Base-by-base conservation (phyloP, 352 stramenopile species). In the Globisporangium spiculum region DNA sequence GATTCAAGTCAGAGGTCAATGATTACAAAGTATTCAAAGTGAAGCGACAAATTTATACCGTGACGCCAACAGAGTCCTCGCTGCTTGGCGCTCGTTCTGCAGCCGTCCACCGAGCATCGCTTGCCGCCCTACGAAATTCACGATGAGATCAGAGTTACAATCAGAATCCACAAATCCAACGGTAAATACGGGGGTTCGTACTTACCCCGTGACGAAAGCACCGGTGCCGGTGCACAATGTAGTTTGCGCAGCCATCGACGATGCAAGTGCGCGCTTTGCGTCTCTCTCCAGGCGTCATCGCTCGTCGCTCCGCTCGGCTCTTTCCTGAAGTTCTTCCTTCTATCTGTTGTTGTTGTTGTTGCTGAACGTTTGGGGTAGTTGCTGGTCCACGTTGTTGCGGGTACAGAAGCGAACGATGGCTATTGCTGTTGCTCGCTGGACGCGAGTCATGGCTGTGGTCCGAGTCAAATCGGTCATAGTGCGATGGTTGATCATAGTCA, bases 171-270 rank as follows among this genome's bases (percentile, higher is more conserved):
- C 10, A 44, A 0, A 44, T 4, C 36, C 36, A 44, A 44, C 9
- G 7, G 4, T 18, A 24, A 16, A 14, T 2, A 22, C n/a, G 1
- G 20, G 34, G 8, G 4, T 36, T 36, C 32, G 3, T 46, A 61
- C 64, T 60, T 26, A 72, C 70, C 36, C 70, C 70, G 20, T 75
- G 70, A 41, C 70, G 60, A 54, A 75, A 72, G 50, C 70, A 75
- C 5, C 84, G 74, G 0, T 82, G 80, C 27, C 74, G 80, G 60
- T 88, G 75, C 16, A 88, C 75, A 48, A 86, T 78, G 64, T 86
- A 82, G 55, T 88, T 88, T n/a, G 80, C 70, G 61, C 80, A 88
- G 22, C 73, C 78, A 7, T 74, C 65, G 4, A 66, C 70, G 41
- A 77, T 84, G 66, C 80, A 88, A 30, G 82, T 78, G 34, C 79